Conservation (phyloP, 1,284 basidiomycete genomes). For the Ceratorhiza oryzae-sativae region DNA sequence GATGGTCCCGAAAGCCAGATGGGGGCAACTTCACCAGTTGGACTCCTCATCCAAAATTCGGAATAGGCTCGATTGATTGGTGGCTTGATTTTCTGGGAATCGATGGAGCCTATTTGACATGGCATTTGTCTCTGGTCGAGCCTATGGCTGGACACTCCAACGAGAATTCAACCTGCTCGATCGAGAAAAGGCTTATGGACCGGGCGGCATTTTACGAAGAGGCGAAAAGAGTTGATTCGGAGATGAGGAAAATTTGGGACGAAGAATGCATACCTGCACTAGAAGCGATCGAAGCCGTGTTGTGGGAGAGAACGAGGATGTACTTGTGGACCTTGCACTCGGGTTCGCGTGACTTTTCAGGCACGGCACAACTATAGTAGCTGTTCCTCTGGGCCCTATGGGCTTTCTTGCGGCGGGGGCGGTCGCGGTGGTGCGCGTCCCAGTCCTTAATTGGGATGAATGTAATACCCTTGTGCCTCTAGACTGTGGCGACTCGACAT, state of each 20-base stretch:
- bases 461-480: no score
- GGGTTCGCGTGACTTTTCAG: background rate
- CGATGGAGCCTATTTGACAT: no score
- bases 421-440: no score
- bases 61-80: background rate
- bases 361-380: no score
- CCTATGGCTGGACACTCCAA: background rate
- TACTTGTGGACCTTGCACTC: background rate
- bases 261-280: background rate
- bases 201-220: conserved; percentile 3
- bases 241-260: background rate
- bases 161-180: background rate
- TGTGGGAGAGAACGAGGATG: background rate
- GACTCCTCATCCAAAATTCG: conserved; percentile 13
- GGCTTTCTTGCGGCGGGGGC: no score
- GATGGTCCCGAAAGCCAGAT: background rate
- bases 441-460: no score
- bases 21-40: background rate
- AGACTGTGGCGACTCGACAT: no score
- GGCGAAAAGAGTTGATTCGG: background rate
- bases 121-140: background rate
- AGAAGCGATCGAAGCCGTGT: background rate
- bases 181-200: background rate
- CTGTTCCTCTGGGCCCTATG: no score
- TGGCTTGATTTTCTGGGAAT: conserved; percentile 20